Percentiles rank a stretch among this genome's conserved stretches.
These are phyloP conservation scores for Penicillium chermesinum DNA, from an alignment of 495 filamentous ascomycete species.

Conservation along the genomic window DNA sequence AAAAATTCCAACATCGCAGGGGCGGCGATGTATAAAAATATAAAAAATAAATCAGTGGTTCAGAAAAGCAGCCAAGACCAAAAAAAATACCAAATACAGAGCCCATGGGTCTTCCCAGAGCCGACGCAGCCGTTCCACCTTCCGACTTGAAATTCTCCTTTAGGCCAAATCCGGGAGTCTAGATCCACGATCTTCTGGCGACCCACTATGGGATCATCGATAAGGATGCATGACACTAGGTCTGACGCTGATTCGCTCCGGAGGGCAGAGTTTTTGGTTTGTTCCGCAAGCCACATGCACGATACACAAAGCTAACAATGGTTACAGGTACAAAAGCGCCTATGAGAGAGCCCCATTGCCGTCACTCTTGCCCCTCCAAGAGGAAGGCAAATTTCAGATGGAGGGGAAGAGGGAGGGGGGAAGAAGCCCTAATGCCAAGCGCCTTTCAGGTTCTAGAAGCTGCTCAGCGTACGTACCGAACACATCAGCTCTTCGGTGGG, in stretches of 20 bases:
- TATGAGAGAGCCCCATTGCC: not conserved
- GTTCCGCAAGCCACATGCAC: no score
- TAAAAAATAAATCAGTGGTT: not conserved
- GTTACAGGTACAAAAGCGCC: not conserved
- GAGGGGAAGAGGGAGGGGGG: no score
- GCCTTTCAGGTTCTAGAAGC: constrained; percentile 5
- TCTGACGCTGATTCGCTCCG: not conserved
- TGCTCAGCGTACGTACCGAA: constrained; percentile 6
- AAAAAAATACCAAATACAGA: not conserved
- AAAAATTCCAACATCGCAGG: no score
- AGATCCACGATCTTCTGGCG: not conserved
- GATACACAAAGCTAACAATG: not conserved
- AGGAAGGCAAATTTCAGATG: not conserved
- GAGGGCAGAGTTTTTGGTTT: not conserved
- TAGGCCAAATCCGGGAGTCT: not conserved
- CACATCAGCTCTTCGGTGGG: constrained; percentile 13
- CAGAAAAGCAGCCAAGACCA: not conserved
- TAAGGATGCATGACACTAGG: constrained; percentile 3
- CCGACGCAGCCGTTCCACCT: no score
- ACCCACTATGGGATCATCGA: not conserved
- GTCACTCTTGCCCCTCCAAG: not conserved
- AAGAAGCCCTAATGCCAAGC: no score
- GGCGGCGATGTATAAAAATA: no score
- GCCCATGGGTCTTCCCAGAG: not conserved
- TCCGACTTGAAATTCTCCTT: no score